A percentile compares a stretch with the other conserved stretches of the same genome.
Evolutionary conservation across 2,329 filamentous ascomycete genomes (phyloP).

Genomic region (Hirsutella rhossiliensis): DNA sequence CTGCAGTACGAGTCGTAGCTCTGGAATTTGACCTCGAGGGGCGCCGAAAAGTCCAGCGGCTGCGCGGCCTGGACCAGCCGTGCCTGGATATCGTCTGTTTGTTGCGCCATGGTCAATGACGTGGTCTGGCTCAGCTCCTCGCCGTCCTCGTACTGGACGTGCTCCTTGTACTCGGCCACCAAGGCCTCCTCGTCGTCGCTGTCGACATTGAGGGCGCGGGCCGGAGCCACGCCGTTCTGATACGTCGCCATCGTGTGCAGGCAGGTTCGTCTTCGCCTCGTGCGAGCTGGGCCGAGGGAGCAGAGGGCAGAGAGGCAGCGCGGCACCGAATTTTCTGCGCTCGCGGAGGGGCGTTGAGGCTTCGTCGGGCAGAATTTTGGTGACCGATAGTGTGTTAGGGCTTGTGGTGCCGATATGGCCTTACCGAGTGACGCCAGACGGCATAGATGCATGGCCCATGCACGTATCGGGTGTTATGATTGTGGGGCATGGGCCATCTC

Average conservation of each 20-base stretch:
- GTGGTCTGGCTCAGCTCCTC: slow-evolving; percentile 66
- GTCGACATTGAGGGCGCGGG: slow-evolving; percentile 62
- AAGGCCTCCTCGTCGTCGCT: slow-evolving; percentile 94
- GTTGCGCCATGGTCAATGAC: slow-evolving; percentile 57
- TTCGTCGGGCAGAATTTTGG: slow-evolving; percentile 17
- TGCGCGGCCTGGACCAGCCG: slow-evolving; percentile 85
- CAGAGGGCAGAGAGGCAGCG: slow-evolving; percentile 6
- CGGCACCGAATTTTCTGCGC: slow-evolving; percentile 23
- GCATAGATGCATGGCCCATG: slow-evolving; percentile 15
- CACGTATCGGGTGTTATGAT: slow-evolving; percentile 10
- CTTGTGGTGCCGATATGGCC: slow-evolving; percentile 22
- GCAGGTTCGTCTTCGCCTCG: slow-evolving; percentile 10
- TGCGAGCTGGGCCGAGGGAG: slow-evolving; percentile 14
- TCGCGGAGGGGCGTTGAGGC: slow-evolving; percentile 12
- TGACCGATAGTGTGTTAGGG: slow-evolving; percentile 19
- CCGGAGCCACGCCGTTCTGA: slow-evolving; percentile 47
- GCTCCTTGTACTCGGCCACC: slow-evolving; percentile 90
- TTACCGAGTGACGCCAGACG: slow-evolving; percentile 8
- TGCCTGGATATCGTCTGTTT: slow-evolving; percentile 84
- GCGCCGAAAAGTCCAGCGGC: slow-evolving; percentile 90
- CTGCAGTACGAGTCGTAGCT: slow-evolving; percentile 99
- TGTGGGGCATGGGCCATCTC: slow-evolving; percentile 10
- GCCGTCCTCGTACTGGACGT: slow-evolving; percentile 86
- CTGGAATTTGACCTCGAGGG: slow-evolving; percentile 92
- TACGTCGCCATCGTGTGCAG: slow-evolving; percentile 43